Conservation (phyloP, 805 yeast genomes). For the Lachancea lanzarotensis region DNA sequence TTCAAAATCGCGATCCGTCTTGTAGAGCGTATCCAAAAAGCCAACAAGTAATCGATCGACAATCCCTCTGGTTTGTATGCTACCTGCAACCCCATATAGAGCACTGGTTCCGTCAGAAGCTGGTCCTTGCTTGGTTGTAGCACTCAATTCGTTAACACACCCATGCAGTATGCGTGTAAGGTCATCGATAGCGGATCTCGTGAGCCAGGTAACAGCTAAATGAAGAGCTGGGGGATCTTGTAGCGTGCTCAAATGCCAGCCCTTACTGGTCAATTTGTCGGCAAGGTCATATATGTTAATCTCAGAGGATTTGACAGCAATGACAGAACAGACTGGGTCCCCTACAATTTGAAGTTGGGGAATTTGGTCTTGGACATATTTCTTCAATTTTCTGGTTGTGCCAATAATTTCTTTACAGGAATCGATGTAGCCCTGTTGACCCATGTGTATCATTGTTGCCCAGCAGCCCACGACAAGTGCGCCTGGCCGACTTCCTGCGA, state of each 20-base stretch:
- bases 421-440: conserved; percentile 72
- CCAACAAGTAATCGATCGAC: conserved; percentile 75
- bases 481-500: conserved; percentile 97
- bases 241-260: conserved; percentile 82
- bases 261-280: conserved; percentile 53
- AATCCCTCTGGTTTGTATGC: conserved; percentile 73
- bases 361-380: conserved; percentile 39
- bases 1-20: conserved; percentile 30
- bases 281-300: conserved; percentile 70
- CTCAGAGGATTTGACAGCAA: conserved; percentile 61
- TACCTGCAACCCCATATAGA: conserved; percentile 92
- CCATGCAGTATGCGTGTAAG: conserved; percentile 47
- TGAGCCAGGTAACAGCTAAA: conserved; percentile 74
- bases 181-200: conserved; percentile 54
- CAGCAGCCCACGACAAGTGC: conserved; percentile 97
- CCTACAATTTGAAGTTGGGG: conserved; percentile 69
- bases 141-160: conserved; percentile 38
- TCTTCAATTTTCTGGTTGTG: conserved; percentile 54
- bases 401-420: conserved; percentile 60
- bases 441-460: conserved; percentile 83
- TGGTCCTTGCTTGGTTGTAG: conserved; percentile 24
- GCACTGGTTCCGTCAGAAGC: conserved; percentile 70
- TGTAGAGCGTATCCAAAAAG: conserved; percentile 76
- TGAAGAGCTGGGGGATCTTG: conserved; percentile 91
- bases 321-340: conserved; percentile 77